A percentile compares a stretch with the other conserved stretches of the same genome.
phyloP scores from a whole-genome alignment of 1,284 basidiomycete species.

The Marasmius sp. region DNA sequence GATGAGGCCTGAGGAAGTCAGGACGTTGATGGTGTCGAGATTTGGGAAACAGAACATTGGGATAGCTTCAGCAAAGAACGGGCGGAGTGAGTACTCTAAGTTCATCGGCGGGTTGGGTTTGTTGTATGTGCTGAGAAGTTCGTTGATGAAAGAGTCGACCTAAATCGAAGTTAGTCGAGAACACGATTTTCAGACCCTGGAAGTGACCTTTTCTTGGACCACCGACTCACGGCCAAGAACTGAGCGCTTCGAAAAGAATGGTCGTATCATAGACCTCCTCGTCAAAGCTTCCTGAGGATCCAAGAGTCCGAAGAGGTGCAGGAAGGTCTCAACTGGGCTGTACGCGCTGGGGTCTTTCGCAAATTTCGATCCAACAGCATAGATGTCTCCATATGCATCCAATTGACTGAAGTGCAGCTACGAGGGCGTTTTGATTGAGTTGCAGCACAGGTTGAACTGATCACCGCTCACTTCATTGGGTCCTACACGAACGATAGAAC shows the following conservation, averaged over 20 bases:
- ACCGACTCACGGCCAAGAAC: background rate
- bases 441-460: background rate
- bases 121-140: background rate
- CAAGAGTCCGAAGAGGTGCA: background rate
- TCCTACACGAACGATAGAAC: conserved; percentile 15
- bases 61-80: background rate
- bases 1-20: background rate
- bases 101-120: background rate
- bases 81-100: background rate
- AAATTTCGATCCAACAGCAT: conserved; percentile 21
- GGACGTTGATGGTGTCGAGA: background rate
- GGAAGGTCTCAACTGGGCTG: background rate
- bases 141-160: background rate
- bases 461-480: conserved; percentile 13
- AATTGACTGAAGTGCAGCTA: conserved; percentile 27
- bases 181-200: too few species aligned
- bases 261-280: conserved; percentile 1
- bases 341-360: conserved; percentile 17
- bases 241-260: background rate
- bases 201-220: background rate
- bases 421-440: too few species aligned
- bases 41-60: background rate
- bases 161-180: background rate
- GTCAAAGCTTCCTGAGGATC: background rate
- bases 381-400: conserved; percentile 26